Base-by-base conservation (phyloP, 129 eudicot species). In the Artemisia annua region DNA sequence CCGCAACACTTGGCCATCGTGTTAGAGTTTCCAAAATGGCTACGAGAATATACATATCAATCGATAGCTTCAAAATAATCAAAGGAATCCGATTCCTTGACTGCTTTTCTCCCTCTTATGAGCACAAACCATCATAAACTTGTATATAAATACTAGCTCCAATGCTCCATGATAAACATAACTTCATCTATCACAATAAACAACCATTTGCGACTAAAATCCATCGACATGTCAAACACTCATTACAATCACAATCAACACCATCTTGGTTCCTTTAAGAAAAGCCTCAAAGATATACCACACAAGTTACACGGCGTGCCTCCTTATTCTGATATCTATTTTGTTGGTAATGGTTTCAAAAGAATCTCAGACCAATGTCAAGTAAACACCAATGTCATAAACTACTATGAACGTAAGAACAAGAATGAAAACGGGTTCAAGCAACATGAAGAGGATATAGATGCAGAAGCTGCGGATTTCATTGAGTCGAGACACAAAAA, bases 381-480 rank as follows among this genome's bases (percentile, higher is more conserved):
- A 67, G 48, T 58, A 49, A 60, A 74, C 61, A 32, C 61, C 53
- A 53, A 46, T 35, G 75, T 75, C 39, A 71, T 53, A 16, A 50
- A 39, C 69, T 67, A 66, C 63, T 44, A 62, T 44, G 80, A 49
- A 39, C 59, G 14, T 53, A 68, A 48, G 5, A 19, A 12, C 43
- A 73, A 62, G 17, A 14, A 58, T 7, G 14, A 39, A 3, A 1
- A 43, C n/a, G 77, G 28, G 35, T 49, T 67, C 59, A 48, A 3
- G 58, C 59, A 48, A 15, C 1, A 67, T 2, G 12, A 14, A 24
- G 59, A 20, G 22, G 59, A 67, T 49, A 15, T 24, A 22, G 20
- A 48, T 74, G 76, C 76, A 19, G 83, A 85, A 79, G 90, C 90
- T 10, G 82, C 81, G 55, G 70, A 83, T 17, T 88, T 83, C 56